Evolutionary conservation across 352 stramenopile species (phyloP).

Genomic region (Elongisporangium undulatum): DNA sequence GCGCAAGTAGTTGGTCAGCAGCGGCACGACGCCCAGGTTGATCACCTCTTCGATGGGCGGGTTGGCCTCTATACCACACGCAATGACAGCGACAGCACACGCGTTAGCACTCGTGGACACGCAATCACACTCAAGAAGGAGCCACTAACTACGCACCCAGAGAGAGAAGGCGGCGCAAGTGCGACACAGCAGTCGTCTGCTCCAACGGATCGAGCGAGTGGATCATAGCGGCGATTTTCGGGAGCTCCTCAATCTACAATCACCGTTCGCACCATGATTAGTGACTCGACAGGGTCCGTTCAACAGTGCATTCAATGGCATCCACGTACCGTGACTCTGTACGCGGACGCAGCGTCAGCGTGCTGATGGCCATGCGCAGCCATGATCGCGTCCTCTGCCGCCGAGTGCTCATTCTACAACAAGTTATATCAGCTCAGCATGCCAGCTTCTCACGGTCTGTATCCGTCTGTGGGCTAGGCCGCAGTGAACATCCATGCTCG

Average conservation of each 20-base stretch:
- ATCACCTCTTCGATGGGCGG: conserved; percentile 99
- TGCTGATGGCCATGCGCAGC: neutral
- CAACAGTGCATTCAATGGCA: neutral
- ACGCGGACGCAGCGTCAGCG: neutral
- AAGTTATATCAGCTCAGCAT: neutral
- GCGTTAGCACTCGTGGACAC: neutral
- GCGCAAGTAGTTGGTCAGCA: conserved; percentile 96
- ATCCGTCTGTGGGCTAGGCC: too few species aligned
- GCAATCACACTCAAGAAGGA: neutral
- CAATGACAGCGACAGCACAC: conserved; percentile 1
- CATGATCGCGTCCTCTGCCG: neutral
- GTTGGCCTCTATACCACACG: conserved; percentile 90
- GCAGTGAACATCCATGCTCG: conserved; percentile 2
- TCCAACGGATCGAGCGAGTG: conserved; percentile 90
- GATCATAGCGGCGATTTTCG: conserved; percentile 93
- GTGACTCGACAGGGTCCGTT: neutral
- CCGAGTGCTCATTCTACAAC: neutral
- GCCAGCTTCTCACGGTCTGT: neutral
- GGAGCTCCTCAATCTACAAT: conserved; percentile 90
- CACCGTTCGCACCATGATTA: too few species aligned
- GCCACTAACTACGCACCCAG: conserved; percentile 68
- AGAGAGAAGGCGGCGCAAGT: conserved; percentile 97
- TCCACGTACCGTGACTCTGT: neutral
- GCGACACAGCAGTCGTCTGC: conserved; percentile 94
- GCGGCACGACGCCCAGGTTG: conserved; percentile 94